Evolutionary conservation across 768 basidiomycete species (phyloP).

Genomic region (Zangia roseola): DNA sequence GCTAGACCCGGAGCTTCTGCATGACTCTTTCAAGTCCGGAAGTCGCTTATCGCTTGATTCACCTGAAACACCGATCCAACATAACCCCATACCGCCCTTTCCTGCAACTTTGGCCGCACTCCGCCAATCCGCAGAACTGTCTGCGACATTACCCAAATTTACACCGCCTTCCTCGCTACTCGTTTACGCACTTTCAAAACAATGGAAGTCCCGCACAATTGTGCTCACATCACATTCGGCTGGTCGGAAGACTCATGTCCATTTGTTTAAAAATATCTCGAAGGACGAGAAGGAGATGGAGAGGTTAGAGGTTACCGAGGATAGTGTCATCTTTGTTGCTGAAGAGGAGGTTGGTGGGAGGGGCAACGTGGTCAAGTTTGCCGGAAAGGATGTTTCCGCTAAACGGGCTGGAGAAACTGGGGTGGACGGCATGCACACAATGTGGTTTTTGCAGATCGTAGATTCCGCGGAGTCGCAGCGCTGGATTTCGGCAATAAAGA

Average conservation of each 20-base stretch:
- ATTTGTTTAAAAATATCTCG: slow-evolving; percentile 65
- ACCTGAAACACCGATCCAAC: slow-evolving; percentile 13
- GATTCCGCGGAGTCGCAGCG: slow-evolving; percentile 62
- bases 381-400: slow-evolving; percentile 57
- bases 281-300: slow-evolving; percentile 70
- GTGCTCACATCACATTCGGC: slow-evolving; percentile 49
- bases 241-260: slow-evolving; percentile 50
- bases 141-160: slow-evolving; percentile 62
- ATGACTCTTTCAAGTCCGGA: slow-evolving; percentile 29
- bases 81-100: slow-evolving; percentile 46
- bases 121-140: slow-evolving; percentile 48
- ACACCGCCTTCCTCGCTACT: slow-evolving; percentile 67
- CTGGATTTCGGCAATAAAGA: slow-evolving; percentile 78
- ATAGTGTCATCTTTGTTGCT: slow-evolving; percentile 72
- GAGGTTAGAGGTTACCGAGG: slow-evolving; percentile 72
- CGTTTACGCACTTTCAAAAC: slow-evolving; percentile 68
- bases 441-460: slow-evolving; percentile 67
- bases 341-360: slow-evolving; percentile 50
- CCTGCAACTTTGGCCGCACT: slow-evolving; percentile 58
- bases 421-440: slow-evolving; percentile 9
- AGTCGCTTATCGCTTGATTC: slow-evolving; percentile 15
- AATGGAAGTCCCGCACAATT: slow-evolving; percentile 68
- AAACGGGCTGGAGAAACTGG: slow-evolving; percentile 25
- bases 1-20: slow-evolving; percentile 52
- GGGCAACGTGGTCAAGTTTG: slow-evolving; percentile 62